phyloP scores from a whole-genome alignment of 2,329 filamentous ascomycete genomes.

The Lachnellula cervina region DNA sequence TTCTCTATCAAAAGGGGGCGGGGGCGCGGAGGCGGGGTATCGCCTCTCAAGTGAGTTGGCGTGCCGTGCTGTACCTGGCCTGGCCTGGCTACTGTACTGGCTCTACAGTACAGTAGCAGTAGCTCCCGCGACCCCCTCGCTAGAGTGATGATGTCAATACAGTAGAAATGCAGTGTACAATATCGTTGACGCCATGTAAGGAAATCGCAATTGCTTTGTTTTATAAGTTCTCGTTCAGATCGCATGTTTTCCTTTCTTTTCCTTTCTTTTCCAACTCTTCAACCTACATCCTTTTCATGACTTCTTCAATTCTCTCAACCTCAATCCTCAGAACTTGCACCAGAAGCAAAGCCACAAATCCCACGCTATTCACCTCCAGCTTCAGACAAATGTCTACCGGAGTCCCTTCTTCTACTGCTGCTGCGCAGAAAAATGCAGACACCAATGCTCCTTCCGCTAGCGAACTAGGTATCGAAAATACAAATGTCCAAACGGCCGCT shows the following conservation, averaged over 20 bases:
- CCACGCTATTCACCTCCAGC: neutral
- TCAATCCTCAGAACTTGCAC: neutral
- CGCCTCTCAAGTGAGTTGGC: neutral
- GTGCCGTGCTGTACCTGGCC: no score
- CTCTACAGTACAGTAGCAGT: neutral
- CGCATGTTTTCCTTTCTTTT: neutral
- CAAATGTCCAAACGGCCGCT: constrained; percentile 45
- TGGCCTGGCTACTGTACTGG: no score
- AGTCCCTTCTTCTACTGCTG: constrained; percentile 27
- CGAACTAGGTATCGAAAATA: constrained; percentile 44
- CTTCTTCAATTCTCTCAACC: constrained; percentile 4
- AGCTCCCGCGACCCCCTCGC: neutral
- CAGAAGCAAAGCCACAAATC: neutral
- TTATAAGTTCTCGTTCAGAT: neutral
- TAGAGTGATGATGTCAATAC: constrained; percentile 19
- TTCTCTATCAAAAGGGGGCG: no score
- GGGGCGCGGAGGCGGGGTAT: no score
- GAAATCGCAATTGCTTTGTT: no score
- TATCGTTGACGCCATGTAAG: no score
- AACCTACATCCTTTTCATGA: neutral
- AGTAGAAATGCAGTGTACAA: neutral
- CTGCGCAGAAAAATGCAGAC: constrained; percentile 5
- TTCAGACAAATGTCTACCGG: constrained; percentile 26
- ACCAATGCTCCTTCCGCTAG: neutral
- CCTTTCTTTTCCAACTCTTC: neutral